These are phyloP conservation scores for Gentiana macrophylla DNA, from an alignment of 257 asterid species.

Conservation along the genomic window DNA sequence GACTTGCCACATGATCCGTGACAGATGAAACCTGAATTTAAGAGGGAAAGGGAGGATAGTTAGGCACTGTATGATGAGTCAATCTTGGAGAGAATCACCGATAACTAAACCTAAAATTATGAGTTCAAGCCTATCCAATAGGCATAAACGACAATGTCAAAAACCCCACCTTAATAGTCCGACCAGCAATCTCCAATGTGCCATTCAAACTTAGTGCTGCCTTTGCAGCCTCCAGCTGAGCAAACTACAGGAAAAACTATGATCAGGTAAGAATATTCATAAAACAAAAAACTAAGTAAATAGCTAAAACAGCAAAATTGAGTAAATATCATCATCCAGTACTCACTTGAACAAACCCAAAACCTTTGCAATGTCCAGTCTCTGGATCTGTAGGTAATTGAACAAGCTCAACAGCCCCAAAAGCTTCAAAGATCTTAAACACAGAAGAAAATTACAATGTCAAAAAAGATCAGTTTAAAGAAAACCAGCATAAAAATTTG, in stretches of 20 bases:
- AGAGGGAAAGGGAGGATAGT: not conserved
- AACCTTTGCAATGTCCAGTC: constrained; percentile 99
- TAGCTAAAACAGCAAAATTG: not conserved
- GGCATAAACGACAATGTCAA: not conserved
- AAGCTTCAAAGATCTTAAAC: constrained; percentile 86
- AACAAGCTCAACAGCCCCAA: constrained; percentile 97
- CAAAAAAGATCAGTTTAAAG: not conserved
- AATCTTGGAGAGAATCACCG: not conserved
- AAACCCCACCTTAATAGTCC: constrained; percentile 68
- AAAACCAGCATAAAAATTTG: not conserved
- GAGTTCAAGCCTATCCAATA: not conserved
- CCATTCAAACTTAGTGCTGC: constrained; percentile 94
- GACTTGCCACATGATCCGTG: constrained; percentile 75
- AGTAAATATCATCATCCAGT: constrained; percentile 7
- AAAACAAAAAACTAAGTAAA: not conserved
- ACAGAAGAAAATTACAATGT: not conserved
- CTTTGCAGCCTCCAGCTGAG: constrained; percentile 86
- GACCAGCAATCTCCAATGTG: constrained; percentile 91
- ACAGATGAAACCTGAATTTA: constrained; percentile 79
- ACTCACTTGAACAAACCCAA: constrained; percentile 98
- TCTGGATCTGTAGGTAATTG: constrained; percentile 98
- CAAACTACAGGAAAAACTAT: constrained; percentile 40
- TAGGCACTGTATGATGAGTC: constrained; percentile 1
- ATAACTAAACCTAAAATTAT: not conserved
- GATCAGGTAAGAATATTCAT: not conserved